Evolutionary conservation across 495 filamentous ascomycete genomes (phyloP), one percentile per base, ranked within the genome.

Genomic region (Staphylotrichum longicolle): DNA sequence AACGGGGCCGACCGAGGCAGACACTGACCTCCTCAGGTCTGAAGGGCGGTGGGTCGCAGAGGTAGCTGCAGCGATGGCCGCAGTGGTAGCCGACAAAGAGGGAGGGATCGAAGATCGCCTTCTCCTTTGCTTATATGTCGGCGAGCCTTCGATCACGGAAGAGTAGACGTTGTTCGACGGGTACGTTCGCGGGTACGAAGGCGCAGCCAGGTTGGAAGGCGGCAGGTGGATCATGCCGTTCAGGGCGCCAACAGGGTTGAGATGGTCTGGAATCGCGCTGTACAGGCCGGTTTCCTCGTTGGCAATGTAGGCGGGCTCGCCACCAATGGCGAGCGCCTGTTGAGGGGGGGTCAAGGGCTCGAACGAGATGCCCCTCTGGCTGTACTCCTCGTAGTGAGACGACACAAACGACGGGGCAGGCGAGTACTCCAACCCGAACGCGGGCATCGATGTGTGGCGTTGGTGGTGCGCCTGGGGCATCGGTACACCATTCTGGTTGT

Each of bases 241-340:
- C 71, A 91, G 87, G 4, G 81, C 83, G 57, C 74, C 78, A 10
- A 80, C 74, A 60, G 80, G 80, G 15, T 73, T 74, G 53, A 82
- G 65, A 54, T 93, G 83, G 65, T 97, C 92, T 7, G 93, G 91
- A 68, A 98, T 93, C 27, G 90, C 92, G 12, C 91, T 93, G 80
- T 96, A 98, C 39, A 97, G 81, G 52, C 92, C 92, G 48, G 91
- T 96, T 69, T 97, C 94, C 77, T 98, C 94, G 69, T 97, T 96
- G 51, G 92, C 91, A 73, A 98, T 93, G 75, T 98, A 98, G 5
- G 96, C 91, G 15, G 94, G 92, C 77, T 98, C 95, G 37, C 86
- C 80, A 32, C 88, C 83, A 37, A 94, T 83, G 56, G 83, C 84
- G 51, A 93, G 74, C 47, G 88, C 80, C 72, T 96, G 91, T 65